Evolutionary conservation across 768 basidiomycete genomes (phyloP).

Genomic region (Podaxis carcinomalis): DNA sequence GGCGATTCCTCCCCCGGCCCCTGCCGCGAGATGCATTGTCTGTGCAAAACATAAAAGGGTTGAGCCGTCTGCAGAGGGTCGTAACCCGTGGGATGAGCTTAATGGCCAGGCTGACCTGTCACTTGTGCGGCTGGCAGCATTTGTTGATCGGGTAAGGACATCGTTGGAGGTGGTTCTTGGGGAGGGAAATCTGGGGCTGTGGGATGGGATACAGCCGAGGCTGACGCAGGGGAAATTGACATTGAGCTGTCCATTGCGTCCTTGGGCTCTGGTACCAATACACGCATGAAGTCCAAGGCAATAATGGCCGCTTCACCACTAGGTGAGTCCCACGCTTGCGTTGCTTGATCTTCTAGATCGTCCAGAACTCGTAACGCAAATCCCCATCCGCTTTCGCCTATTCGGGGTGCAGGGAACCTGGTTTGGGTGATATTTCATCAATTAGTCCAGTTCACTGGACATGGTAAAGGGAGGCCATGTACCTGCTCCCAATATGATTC

Average conservation of each 20-base stretch:
- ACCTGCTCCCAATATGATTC: slow-evolving; percentile 79
- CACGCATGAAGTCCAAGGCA: slow-evolving; percentile 55
- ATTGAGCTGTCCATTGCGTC: neutral
- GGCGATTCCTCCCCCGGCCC: neutral
- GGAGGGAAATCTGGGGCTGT: neutral
- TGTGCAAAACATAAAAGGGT: neutral
- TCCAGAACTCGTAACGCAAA: slow-evolving; percentile 41
- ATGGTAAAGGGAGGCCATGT: neutral
- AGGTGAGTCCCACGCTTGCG: slow-evolving; percentile 45
- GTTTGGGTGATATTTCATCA: neutral
- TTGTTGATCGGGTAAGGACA: neutral
- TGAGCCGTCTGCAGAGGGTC: neutral
- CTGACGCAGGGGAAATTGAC: neutral
- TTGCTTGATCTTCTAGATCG: slow-evolving; percentile 65
- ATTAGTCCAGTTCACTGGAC: neutral
- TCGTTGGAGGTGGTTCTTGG: neutral
- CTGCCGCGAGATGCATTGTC: neutral
- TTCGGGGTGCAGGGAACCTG: slow-evolving; percentile 52
- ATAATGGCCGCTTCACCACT: slow-evolving; percentile 38
- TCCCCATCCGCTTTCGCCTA: slow-evolving; percentile 23
- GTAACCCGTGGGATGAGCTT: neutral
- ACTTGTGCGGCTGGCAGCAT: neutral
- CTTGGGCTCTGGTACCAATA: slow-evolving; percentile 30
- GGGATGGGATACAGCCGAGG: neutral
- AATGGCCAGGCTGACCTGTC: slow-evolving; percentile 8